These are phyloP conservation scores for Lojkania enalia DNA, from an alignment of 2,329 filamentous ascomycete species.

Conservation along the genomic window DNA sequence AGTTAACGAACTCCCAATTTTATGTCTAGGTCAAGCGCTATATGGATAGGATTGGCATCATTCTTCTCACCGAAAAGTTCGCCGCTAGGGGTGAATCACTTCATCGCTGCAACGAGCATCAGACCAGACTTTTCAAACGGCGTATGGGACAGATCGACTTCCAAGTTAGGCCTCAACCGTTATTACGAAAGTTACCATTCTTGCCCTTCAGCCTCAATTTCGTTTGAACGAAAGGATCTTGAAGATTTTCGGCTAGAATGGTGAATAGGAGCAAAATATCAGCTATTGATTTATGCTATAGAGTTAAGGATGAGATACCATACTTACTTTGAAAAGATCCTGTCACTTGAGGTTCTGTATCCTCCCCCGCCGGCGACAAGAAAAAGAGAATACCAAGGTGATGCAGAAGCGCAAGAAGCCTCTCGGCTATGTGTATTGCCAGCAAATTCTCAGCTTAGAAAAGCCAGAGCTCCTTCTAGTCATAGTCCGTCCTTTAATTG, in stretches of 20 bases:
- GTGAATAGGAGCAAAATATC: slow-evolving; percentile 20
- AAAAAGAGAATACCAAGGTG: too few relatives aligned
- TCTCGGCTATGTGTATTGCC: too few relatives aligned
- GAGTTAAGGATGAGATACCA: slow-evolving; percentile 44
- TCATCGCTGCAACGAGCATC: slow-evolving; percentile 24
- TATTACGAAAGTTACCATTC: slow-evolving; percentile 43
- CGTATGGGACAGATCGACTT: slow-evolving; percentile 24
- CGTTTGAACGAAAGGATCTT: slow-evolving; percentile 31
- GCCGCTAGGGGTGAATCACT: slow-evolving; percentile 10
- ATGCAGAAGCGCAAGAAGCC: too few relatives aligned
- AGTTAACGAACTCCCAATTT: slow-evolving; percentile 40
- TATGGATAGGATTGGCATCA: slow-evolving; percentile 44
- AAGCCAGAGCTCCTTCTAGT: too few relatives aligned
- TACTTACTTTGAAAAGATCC: slow-evolving; percentile 37
- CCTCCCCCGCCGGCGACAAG: slow-evolving; percentile 11
- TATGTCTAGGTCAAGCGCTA: slow-evolving; percentile 45
- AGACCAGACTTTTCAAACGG: slow-evolving; percentile 36
- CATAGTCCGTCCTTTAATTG: too few relatives aligned
- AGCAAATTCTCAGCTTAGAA: too few relatives aligned
- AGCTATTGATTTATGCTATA: slow-evolving; percentile 37
- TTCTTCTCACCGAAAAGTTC: slow-evolving; percentile 39
- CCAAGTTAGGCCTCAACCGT: slow-evolving; percentile 6
- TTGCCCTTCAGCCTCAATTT: slow-evolving; percentile 37
- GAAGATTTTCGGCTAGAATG: slow-evolving; percentile 24
- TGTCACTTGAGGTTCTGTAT: slow-evolving; percentile 30